These are phyloP conservation scores for Malania oleifera DNA, from an alignment of 164 flowering plant genomes.

Conservation along the genomic window DNA sequence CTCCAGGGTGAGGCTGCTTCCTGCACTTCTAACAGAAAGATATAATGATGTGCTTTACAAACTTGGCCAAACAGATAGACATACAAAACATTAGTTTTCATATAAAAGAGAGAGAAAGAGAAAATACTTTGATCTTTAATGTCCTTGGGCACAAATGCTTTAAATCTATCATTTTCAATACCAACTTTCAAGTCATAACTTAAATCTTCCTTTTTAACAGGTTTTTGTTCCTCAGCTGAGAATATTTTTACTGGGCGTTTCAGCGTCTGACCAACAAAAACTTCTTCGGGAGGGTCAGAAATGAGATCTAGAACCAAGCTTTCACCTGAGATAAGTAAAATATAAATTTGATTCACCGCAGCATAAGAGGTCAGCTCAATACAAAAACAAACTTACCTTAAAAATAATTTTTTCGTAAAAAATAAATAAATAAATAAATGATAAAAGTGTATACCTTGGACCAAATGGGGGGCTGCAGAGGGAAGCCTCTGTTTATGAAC, in stretches of 20 bases:
- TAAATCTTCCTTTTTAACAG: slow-evolving; percentile 32
- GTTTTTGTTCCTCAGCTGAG: slow-evolving; percentile 37
- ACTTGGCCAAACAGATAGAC: slow-evolving; percentile 15
- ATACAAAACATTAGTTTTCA: not conserved
- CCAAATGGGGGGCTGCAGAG: slow-evolving; percentile 31
- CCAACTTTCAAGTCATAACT: slow-evolving; percentile 18
- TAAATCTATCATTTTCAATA: slow-evolving; percentile 21
- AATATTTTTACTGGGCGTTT: slow-evolving; percentile 35
- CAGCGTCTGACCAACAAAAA: slow-evolving; percentile 70
- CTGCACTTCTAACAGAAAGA: slow-evolving; percentile 85
- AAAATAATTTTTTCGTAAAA: not conserved
- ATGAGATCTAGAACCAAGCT: slow-evolving; percentile 54
- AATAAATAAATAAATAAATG: not conserved
- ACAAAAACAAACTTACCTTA: not conserved
- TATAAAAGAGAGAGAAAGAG: slow-evolving; percentile 18
- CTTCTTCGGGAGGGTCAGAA: slow-evolving; percentile 53
- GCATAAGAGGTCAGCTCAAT: not conserved
- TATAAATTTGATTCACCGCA: not conserved
- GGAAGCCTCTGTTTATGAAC: slow-evolving; percentile 50
- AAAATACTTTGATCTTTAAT: slow-evolving; percentile 49
- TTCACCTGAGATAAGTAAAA: slow-evolving; percentile 38
- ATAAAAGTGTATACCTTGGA: slow-evolving; percentile 38
- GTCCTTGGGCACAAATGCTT: slow-evolving; percentile 21
- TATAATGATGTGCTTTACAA: slow-evolving; percentile 55
- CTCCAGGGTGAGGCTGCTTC: slow-evolving; percentile 80